Evolutionary conservation across 2,329 filamentous ascomycete genomes (phyloP).

Genomic region (Alternaria hordeiaustralica): DNA sequence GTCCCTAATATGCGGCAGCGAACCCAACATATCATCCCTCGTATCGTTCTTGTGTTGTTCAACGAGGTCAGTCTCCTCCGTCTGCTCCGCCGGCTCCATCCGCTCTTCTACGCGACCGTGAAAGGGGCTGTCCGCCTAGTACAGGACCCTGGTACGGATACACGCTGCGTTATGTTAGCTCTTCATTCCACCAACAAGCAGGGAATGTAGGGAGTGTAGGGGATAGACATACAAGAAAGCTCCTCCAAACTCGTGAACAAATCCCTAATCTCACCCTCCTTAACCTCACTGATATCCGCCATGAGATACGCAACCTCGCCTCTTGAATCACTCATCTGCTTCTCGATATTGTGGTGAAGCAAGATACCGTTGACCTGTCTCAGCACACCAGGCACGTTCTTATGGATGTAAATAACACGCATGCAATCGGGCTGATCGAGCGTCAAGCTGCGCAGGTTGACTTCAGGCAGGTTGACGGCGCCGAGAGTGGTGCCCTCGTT

Average conservation of each 20-base stretch:
- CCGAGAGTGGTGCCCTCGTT: slow-evolving; percentile 92
- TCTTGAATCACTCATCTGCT: slow-evolving; percentile 96
- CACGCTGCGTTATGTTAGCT: slow-evolving; percentile 29
- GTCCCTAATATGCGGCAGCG: slow-evolving; percentile 6
- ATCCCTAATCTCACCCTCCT: slow-evolving; percentile 79
- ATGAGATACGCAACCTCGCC: slow-evolving; percentile 96
- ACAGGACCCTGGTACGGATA: slow-evolving; percentile 58
- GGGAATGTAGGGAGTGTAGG: background rate
- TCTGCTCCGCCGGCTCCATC: background rate
- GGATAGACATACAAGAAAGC: slow-evolving; percentile 71
- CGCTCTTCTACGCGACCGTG: background rate
- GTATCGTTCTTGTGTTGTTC: background rate
- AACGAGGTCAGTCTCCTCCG: background rate
- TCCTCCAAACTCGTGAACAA: slow-evolving; percentile 83
- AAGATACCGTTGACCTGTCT: slow-evolving; percentile 94
- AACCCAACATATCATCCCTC: slow-evolving; percentile 1
- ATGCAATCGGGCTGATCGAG: slow-evolving; percentile 89
- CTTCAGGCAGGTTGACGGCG: slow-evolving; percentile 96
- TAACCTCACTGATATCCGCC: slow-evolving; percentile 93
- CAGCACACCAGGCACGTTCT: slow-evolving; percentile 94
- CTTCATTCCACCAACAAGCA: background rate
- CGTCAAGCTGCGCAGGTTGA: slow-evolving; percentile 86
- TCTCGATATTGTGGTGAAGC: slow-evolving; percentile 95
- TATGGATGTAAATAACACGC: slow-evolving; percentile 94
- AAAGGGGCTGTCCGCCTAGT: slow-evolving; percentile 28